These are phyloP conservation scores for Quercus gilva DNA, from an alignment of 306 rosid genomes.

Conservation along the genomic window DNA sequence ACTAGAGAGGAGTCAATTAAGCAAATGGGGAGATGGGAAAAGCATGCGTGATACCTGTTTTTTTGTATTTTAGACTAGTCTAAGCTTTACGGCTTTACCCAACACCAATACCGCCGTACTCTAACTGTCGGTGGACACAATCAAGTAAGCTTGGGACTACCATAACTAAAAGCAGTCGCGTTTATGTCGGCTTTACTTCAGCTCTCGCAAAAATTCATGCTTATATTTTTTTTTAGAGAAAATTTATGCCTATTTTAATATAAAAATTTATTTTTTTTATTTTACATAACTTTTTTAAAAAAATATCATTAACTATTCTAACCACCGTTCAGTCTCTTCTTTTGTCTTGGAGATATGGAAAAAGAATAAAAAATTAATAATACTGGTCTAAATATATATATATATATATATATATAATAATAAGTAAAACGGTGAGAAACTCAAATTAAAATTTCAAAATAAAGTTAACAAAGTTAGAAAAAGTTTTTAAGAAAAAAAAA, in stretches of 20 bases:
- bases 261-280: fast-evolving
- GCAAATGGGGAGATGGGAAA: background rate
- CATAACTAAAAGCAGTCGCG: background rate
- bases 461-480: too few species aligned
- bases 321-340: fast-evolving
- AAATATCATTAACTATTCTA: too few species aligned
- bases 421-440: fast-evolving
- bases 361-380: too few species aligned
- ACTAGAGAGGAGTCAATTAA: background rate
- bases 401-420: too few species aligned
- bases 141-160: background rate
- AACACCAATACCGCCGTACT: conserved; percentile 1
- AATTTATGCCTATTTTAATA: too few species aligned
- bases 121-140: background rate
- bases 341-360: fast-evolving
- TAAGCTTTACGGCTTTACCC: background rate
- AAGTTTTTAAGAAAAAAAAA: too few species aligned
- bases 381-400: too few species aligned
- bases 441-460: too few species aligned
- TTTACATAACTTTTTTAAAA: too few species aligned
- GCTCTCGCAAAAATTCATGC: too few species aligned
- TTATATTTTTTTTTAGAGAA: too few species aligned
- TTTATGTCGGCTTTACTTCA: too few species aligned
- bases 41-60: background rate
- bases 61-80: background rate